These are phyloP conservation scores for Rubus parviflorus DNA, from an alignment of 306 rosid species.

Conservation along the genomic window DNA sequence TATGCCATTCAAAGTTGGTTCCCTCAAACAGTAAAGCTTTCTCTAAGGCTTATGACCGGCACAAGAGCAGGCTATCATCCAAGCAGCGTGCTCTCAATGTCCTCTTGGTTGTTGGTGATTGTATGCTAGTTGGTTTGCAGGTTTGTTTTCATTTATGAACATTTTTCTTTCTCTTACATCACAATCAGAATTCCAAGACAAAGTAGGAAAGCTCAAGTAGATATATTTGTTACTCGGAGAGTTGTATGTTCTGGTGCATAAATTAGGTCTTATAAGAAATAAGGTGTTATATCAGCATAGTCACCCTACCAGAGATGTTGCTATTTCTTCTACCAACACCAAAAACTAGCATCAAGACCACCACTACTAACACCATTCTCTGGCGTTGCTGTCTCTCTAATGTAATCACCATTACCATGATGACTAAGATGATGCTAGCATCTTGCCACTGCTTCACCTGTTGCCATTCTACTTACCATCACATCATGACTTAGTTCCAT, in stretches of 20 bases:
- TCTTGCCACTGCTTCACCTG: not conserved
- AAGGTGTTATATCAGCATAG: not conserved
- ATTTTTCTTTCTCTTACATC: not conserved
- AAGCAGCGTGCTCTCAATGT: slow-evolving; percentile 79
- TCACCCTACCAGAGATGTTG: not conserved
- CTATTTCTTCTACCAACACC: not conserved
- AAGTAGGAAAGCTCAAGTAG: not conserved
- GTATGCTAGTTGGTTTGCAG: slow-evolving; percentile 94
- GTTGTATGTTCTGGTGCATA: not conserved
- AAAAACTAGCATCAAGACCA: not conserved
- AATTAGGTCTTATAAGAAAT: not conserved
- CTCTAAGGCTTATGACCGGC: slow-evolving; percentile 90
- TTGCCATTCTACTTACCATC: not conserved
- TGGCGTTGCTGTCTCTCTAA: not conserved
- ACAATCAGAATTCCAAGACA: not conserved
- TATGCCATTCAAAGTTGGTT: slow-evolving; percentile 88
- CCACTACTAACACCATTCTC: not conserved
- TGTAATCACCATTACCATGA: not conserved
- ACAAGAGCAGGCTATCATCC: slow-evolving; percentile 70
- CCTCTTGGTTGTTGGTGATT: slow-evolving; percentile 94
- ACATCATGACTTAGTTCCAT: not conserved
- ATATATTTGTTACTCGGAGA: not conserved
- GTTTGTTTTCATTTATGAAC: slow-evolving; percentile 40
- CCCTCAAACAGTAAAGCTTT: slow-evolving; percentile 61
- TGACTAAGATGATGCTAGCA: not conserved